Conservation (phyloP, 345 rosid genomes). For the Melaleuca quinquenervia region DNA sequence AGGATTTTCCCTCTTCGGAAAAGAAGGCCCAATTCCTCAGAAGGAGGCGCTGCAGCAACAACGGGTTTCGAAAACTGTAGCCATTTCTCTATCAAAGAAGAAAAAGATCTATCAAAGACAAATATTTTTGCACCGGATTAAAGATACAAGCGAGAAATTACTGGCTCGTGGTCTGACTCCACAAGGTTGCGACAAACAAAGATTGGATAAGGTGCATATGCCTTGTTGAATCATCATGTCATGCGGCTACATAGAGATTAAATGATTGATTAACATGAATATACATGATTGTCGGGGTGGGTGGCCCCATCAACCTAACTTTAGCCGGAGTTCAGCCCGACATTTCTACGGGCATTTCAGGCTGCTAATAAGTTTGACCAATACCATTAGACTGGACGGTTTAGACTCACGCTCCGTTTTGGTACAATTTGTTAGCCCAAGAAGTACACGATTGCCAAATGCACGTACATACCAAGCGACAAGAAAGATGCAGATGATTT, state of each 20-base stretch:
- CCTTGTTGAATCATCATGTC: background rate
- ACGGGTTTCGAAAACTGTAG: no score
- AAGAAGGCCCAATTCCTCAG: no score
- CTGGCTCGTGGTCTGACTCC: background rate
- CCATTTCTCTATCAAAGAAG: no score
- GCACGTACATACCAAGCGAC: background rate
- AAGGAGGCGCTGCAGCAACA: no score
- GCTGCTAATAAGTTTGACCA: background rate
- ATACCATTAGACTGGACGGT: background rate
- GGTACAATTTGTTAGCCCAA: background rate
- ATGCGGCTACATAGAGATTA: background rate
- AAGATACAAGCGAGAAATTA: no score
- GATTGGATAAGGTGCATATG: background rate
- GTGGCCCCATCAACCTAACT: background rate
- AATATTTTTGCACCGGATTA: no score
- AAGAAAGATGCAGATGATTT: background rate
- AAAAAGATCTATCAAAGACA: no score
- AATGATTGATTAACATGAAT: background rate
- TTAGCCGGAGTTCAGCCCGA: background rate
- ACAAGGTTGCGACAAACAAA: background rate
- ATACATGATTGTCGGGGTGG: background rate
- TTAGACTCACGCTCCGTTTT: background rate
- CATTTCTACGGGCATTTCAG: background rate
- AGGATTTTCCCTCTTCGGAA: no score
- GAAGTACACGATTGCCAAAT: background rate